phyloP scores from a whole-genome alignment of 768 basidiomycete genomes.

The Leccinum olivaceopallidum region DNA sequence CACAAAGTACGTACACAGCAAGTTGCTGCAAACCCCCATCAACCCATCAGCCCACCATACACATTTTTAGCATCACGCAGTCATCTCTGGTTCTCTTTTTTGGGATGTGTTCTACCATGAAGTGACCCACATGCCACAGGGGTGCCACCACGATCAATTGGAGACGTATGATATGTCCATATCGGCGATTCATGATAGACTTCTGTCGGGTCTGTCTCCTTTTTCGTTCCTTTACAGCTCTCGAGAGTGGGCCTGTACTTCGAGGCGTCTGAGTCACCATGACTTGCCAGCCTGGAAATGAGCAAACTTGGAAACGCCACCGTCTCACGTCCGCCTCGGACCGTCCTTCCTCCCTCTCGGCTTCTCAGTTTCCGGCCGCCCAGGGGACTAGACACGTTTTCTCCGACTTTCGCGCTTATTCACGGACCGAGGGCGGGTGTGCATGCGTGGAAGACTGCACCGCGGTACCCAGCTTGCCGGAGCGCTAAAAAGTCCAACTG shows the following conservation, averaged over 20 bases:
- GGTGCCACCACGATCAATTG: no score
- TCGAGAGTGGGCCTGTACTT: not conserved
- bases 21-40: not conserved
- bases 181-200: not conserved
- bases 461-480: constrained; percentile 74
- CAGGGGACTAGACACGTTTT: not conserved
- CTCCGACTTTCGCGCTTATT: no score
- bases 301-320: not conserved
- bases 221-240: not conserved
- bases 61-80: not conserved
- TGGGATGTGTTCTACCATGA: no score
- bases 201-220: not conserved
- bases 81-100: not conserved
- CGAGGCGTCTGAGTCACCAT: no score
- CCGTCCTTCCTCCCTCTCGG: no score
- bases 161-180: no score
- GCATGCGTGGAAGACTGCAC: constrained; percentile 40
- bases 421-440: no score
- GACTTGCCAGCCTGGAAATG: not conserved
- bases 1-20: not conserved
- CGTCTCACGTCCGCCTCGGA: no score
- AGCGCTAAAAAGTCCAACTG: constrained; percentile 77
- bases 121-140: no score
- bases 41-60: no score
- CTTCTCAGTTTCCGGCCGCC: not conserved